phyloP scores from a whole-genome alignment of 768 basidiomycete species.

The Coprinopsis marcescibilis region DNA sequence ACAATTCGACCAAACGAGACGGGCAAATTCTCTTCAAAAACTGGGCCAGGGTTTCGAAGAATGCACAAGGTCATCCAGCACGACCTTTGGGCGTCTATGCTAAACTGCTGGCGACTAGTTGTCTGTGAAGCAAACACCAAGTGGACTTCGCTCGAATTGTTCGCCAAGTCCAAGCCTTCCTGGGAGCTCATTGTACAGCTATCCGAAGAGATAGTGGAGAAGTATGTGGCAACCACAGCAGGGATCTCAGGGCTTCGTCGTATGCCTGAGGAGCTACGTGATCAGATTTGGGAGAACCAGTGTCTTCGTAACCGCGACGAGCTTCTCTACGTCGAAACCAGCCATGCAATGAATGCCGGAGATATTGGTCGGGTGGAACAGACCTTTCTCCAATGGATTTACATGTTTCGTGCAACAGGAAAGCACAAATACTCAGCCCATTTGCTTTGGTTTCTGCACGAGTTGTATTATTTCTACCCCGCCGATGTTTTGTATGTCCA shows the following conservation, averaged over 20 bases:
- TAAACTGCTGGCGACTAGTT: slow-evolving; percentile 23
- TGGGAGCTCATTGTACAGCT: too few species aligned
- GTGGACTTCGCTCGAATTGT: not conserved
- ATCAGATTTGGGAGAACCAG: not conserved
- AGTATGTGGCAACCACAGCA: too few species aligned
- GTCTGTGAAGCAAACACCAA: slow-evolving; percentile 11
- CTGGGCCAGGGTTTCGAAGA: slow-evolving; percentile 21
- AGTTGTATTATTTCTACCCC: slow-evolving; percentile 15
- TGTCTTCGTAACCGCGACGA: not conserved
- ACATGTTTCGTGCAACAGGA: slow-evolving; percentile 15
- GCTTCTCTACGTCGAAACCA: not conserved
- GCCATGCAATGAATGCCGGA: slow-evolving; percentile 18
- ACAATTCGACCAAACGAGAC: slow-evolving; percentile 18
- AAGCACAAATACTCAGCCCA: slow-evolving; percentile 24
- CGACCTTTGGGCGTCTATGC: slow-evolving; percentile 12
- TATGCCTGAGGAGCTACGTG: not conserved
- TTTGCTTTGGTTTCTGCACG: slow-evolving; percentile 15
- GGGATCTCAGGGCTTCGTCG: too few species aligned
- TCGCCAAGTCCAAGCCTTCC: too few species aligned
- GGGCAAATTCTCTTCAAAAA: slow-evolving; percentile 16
- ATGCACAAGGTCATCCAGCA: slow-evolving; percentile 26
- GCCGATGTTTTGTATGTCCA: slow-evolving; percentile 8
- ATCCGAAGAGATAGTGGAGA: too few species aligned
- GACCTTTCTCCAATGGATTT: slow-evolving; percentile 16
- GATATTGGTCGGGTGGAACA: slow-evolving; percentile 20